phyloP scores from a whole-genome alignment of 352 stramenopile species.

The Globisporangium spinosum region DNA sequence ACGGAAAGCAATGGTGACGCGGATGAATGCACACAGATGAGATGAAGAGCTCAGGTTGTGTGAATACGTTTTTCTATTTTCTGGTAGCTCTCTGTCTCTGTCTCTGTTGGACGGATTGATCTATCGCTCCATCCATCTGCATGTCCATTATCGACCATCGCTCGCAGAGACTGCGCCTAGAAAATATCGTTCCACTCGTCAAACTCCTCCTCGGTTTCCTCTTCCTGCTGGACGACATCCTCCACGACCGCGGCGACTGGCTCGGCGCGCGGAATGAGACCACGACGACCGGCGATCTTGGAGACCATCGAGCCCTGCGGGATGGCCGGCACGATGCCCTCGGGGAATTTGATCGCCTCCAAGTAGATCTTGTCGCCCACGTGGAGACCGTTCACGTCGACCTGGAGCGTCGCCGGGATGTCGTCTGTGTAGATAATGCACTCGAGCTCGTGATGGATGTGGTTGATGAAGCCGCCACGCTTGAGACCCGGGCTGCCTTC shows the following conservation, averaged over 20 bases:
- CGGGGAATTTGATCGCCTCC: constrained; percentile 70
- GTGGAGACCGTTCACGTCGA: constrained; percentile 86
- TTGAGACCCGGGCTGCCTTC: constrained; percentile 94
- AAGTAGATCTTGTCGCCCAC: constrained; percentile 82
- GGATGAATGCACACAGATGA: background rate
- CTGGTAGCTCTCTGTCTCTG: constrained; percentile 1
- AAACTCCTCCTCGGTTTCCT: constrained; percentile 75
- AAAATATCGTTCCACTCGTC: constrained; percentile 89
- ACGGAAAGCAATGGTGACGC: background rate
- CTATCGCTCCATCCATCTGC: background rate
- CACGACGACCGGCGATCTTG: constrained; percentile 84
- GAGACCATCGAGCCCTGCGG: constrained; percentile 63
- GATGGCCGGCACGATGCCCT: constrained; percentile 69
- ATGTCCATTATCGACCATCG: constrained; percentile 1
- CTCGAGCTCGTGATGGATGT: constrained; percentile 84
- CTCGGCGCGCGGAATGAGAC: constrained; percentile 75
- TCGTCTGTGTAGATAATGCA: constrained; percentile 74
- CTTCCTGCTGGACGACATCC: constrained; percentile 56
- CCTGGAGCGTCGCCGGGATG: constrained; percentile 70
- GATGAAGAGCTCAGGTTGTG: background rate
- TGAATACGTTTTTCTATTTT: constrained; percentile 14
- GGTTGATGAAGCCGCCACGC: constrained; percentile 92
- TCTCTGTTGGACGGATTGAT: background rate
- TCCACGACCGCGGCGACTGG: constrained; percentile 57
- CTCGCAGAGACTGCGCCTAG: constrained; percentile 31